phyloP scores from a whole-genome alignment of 768 basidiomycete genomes.

The Rickenella mellea region DNA sequence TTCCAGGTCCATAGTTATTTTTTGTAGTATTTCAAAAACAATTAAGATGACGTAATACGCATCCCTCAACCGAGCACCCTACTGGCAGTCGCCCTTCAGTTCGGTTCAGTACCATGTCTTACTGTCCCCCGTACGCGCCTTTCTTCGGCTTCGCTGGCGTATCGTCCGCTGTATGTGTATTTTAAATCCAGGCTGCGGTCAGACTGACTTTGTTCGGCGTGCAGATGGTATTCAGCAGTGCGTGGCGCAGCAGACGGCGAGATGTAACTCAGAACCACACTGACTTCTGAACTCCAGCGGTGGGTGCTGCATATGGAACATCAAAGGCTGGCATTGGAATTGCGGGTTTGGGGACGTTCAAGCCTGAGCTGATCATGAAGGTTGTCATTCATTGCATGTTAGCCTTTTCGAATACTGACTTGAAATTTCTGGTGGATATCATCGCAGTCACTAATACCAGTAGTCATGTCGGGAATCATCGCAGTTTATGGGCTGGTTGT shows the following conservation, averaged over 20 bases:
- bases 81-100: too few relatives aligned
- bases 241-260: constrained; percentile 27
- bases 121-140: constrained; percentile 89
- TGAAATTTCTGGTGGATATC: constrained; percentile 1
- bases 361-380: constrained; percentile 98
- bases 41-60: too few relatives aligned
- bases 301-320: constrained; percentile 94
- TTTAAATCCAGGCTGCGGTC: not conserved
- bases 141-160: constrained; percentile 99
- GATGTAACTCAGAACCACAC: not conserved
- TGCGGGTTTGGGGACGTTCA: constrained; percentile 86
- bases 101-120: constrained; percentile 20
- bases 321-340: constrained; percentile 97
- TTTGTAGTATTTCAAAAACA: too few relatives aligned
- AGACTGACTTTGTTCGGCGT: constrained; percentile 2
- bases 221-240: constrained; percentile 97
- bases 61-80: too few relatives aligned
- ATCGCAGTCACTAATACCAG: constrained; percentile 80
- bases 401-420: not conserved
- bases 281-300: constrained; percentile 36
- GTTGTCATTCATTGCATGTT: constrained; percentile 24
- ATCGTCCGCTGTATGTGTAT: constrained; percentile 70
- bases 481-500: constrained; percentile 97
- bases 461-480: constrained; percentile 98
- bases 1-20: constrained; percentile 35